Conservation (phyloP, 169 alveolate species). For the Babesia sp. region DNA sequence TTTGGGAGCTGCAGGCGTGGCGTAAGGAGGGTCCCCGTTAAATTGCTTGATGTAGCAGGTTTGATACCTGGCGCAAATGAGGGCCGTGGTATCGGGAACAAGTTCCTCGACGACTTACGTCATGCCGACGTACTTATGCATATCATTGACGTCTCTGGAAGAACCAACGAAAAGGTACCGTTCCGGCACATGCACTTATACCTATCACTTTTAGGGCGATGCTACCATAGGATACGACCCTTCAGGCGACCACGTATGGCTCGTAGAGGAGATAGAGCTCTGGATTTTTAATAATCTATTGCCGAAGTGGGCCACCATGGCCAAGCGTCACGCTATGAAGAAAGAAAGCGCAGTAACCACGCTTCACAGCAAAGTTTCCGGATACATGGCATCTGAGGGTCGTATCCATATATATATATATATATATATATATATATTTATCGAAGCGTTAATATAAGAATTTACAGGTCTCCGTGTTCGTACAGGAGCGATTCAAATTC, state of each 20-base stretch:
- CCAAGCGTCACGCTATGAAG: constrained; percentile 62
- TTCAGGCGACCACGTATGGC: constrained; percentile 77
- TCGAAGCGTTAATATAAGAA: too few relatives aligned
- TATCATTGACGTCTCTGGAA: constrained; percentile 87
- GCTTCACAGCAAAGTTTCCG: constrained; percentile 65
- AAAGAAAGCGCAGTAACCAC: constrained; percentile 52
- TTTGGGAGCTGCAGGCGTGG: constrained; percentile 57
- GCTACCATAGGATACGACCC: constrained; percentile 76
- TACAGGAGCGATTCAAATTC: constrained; percentile 72
- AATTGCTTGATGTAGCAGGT: constrained; percentile 97
- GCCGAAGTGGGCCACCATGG: constrained; percentile 71
- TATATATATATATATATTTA: too few relatives aligned
- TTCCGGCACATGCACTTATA: too few relatives aligned
- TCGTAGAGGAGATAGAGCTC: constrained; percentile 72
- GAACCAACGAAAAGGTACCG: constrained; percentile 76
- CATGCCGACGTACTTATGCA: constrained; percentile 97
- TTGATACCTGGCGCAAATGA: constrained; percentile 96
- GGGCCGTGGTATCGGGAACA: constrained; percentile 98
- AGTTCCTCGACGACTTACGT: constrained; percentile 92
- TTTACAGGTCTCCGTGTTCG: constrained; percentile 57
- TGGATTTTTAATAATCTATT: constrained; percentile 78
- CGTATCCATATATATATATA: too few relatives aligned
- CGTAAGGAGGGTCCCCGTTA: constrained; percentile 89
- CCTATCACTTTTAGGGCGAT: constrained; percentile 62
- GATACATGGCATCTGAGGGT: constrained; percentile 67